Base-by-base conservation (phyloP, 1,284 basidiomycete genomes). In the Coniferiporia weirii region DNA sequence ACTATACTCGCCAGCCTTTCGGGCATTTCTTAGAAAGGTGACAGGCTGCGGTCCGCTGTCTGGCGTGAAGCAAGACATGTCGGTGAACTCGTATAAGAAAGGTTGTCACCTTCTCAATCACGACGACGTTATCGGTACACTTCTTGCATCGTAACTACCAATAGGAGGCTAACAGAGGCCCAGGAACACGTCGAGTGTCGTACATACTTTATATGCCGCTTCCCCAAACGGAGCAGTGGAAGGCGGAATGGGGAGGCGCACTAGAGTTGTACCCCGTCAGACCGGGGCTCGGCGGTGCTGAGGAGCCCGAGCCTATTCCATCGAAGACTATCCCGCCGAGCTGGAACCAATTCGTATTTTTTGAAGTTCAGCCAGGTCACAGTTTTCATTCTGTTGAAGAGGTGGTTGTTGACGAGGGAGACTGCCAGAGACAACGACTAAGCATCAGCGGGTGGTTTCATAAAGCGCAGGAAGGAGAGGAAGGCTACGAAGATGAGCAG, bases 361-460 rank as follows among this genome's bases (percentile, higher is more conserved):
- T 99, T 72, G 90, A 93, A 70, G 87, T 89, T 13, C 89, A 89
- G 75, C 94, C 89, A 0, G 93, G 96, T 0, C 80, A 83, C 71
- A 98, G 94, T 68, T 98, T 98, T 76, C 96, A 99, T 73, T 92
- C 94, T 0, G 96, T 99, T 6, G 93, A 98, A 69, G 96, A 99
- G 72, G 96, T 98, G 20, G 84, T 95, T n/a, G 87, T 93, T 0
- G 88, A 80, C 15, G 79, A 80, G 62, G 80, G 76, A 15, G 80
- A 85, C 64, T 87, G 89, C 62, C 86, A 85, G 0, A 74, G 85
- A 40, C 79, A 87, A 70, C 76, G 93, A 49, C 74, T 98, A 63
- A 94, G 92, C 67, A 91, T 99, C 66, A 95, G 91, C 64, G 96
- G 96, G 6, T 99, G 96, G 95, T 97, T 96, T 78, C 96, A 99